Evolutionary conservation across 371 early-diverging fungal species (phyloP), one percentile per base, ranked within the genome.

Genomic region (Mucor circinelloides): DNA sequence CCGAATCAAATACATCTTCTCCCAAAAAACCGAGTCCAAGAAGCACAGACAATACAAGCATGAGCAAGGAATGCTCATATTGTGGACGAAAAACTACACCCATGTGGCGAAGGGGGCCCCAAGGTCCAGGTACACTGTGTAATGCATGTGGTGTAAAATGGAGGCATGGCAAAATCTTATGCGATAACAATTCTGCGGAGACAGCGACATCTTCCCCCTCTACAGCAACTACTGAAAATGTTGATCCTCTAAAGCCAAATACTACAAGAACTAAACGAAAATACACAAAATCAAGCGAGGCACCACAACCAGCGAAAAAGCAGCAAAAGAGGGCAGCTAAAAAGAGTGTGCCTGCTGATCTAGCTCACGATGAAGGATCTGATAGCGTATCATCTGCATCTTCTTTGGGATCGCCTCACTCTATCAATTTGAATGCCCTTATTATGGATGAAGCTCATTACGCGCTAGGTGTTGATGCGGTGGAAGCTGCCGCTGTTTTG

Each of bases 121-220:
- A 84, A 44, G 94, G 93, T 27, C 88, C 89, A 58, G 90, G 90
- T 23, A 87, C 93, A 6, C 84, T 96, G 21, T 95, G 96, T 77
- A 96, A 95, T 76, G 91, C 94, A 0, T 96, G 96, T 76, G 95
- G 96, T 31, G 92, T 97, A 15, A 95, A 95, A 74, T 94, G 94
- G 90, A 90, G 89, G 55, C 86, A 89, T 42, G 89, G 91, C 52
- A 89, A 90, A 65, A 89, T 90, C 17, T 64, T 88, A 8, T 64
- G 58, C 28, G 54, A 50, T n/a, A 36, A 56, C 46, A 46, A 59
- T 30, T 32, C 28, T 40, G 23, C 40, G 5, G 34, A 58, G 13
- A 13, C 36, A n/a, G 44, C 61, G 6, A 32, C 36, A 32, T 46
- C n/a, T n/a, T n/a, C 59, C n/a, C 19, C 28, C 30, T 55, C 32